Base-by-base conservation (phyloP, 208 protist genomes). In the Leishmania guyanensis region DNA sequence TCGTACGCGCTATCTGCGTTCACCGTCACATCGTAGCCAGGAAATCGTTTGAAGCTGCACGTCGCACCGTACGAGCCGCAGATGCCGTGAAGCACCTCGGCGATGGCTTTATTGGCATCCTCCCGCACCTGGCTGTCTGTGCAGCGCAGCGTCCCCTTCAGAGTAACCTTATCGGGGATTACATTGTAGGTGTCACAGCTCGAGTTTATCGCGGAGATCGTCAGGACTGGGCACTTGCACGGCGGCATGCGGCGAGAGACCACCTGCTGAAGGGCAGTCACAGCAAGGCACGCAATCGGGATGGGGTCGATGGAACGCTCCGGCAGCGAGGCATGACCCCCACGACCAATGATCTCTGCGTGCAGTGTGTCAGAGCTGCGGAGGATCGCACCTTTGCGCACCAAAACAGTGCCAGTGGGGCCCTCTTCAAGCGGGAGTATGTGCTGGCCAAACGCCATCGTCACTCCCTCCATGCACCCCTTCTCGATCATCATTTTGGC, bases 241-340 rank as follows among this genome's bases (percentile, higher is more conserved):
- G 87, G 78, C 36, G 82, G 78, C 66, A 90, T 87, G 43, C 82
- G 80, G 56, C 91, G 89, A 43, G 91, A 88, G 14, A 90, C 81
- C 69, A 94, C 84, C 62, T 81, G 86, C 82, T 94, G 91, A 71
- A 94, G 77, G n/a, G 60, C 75, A 29, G 73, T 86, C 1, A 94
- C 82, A 14, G 88, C 77, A 12, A 91, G 78, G 17, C 81, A 79
- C 71, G 84, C 75, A 33, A 91, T 87, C 17, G 87, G 77, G 22
- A 92, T 84, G 29, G 89, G 89, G 88, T 94, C 91, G 65, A 89
- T 82, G 2, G 83, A 78, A 22, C 84, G 62, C 75, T 94, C 85
- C 46, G 91, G 91, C 81, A 85, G 78, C 56, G 91, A 92, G 58
- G 91, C 91, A 58, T 94, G 91, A 1, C 91, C 91, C 53, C 91